A percentile compares a stretch with the other conserved stretches of the same genome.
phyloP scores from a whole-genome alignment of 257 asterid genomes.

The Rubia yunnanensis region DNA sequence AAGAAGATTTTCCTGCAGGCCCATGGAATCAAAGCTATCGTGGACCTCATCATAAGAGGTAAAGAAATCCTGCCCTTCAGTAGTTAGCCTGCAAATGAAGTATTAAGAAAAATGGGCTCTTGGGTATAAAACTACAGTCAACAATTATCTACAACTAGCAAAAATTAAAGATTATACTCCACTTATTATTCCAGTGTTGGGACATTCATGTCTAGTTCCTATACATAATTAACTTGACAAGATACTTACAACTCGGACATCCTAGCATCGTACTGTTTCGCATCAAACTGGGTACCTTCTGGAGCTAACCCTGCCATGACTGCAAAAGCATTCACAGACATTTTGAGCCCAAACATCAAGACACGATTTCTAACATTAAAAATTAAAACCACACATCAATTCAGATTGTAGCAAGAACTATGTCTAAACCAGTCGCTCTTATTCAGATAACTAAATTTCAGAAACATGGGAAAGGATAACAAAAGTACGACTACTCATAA shows the following conservation, averaged over 20 bases:
- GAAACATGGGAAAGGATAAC: neutral
- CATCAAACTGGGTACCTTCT: constrained; percentile 40
- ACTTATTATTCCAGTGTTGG: neutral
- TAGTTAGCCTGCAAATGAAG: constrained; percentile 16
- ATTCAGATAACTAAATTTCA: too few relatives aligned
- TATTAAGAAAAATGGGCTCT: neutral
- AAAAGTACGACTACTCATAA: too few relatives aligned
- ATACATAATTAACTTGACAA: neutral
- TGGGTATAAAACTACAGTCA: too few relatives aligned
- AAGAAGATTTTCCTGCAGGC: constrained; percentile 40
- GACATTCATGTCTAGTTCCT: neutral
- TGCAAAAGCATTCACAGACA: neutral
- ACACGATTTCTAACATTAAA: too few relatives aligned
- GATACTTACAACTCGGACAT: constrained; percentile 39
- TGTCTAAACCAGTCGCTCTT: too few relatives aligned
- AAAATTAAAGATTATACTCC: too few relatives aligned
- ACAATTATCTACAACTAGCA: too few relatives aligned
- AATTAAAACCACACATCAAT: neutral
- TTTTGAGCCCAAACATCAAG: too few relatives aligned
- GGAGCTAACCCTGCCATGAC: constrained; percentile 39
- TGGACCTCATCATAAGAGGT: constrained; percentile 38
- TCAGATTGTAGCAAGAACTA: too few relatives aligned
- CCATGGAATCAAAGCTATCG: constrained; percentile 42
- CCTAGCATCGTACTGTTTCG: constrained; percentile 35
- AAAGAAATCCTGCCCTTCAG: constrained; percentile 36